Base-by-base conservation (phyloP, 768 basidiomycete genomes). In the Boletus rubescentipes region DNA sequence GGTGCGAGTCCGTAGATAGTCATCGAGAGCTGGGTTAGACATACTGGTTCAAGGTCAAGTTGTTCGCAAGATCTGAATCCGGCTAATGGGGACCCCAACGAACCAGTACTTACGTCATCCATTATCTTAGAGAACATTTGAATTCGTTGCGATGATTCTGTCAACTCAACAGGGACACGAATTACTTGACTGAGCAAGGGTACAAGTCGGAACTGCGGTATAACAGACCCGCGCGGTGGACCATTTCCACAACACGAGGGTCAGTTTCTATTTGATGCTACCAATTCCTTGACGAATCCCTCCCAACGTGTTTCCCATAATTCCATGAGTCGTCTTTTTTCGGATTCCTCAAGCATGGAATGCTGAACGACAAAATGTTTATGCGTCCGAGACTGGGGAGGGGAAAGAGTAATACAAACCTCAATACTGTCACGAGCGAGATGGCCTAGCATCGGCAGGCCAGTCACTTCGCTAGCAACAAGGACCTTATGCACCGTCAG, bases 401-500 rank as follows among this genome's bases (percentile, higher is more conserved):
- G 26, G 26, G n/a, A n/a, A 26, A 26, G 26, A 6, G 4, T 4
- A 26, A 26, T 26, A 26, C 26, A 26, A 26, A 26, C 26, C 26
- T 4, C 26, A 26, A 96, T 93, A 63, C 86, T 88, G 57, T 88
- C 84, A 37, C 83, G 77, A 2, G 87, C 86, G 12, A 89, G 71
- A 48, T 81, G 75, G 0, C 81, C 79, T 3, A 90, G 72, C 18
- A 84, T 85, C 37, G 77, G 73, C 15, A 91, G 68, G 15, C 86
- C 85, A 9, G 80, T 84, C 23, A 86, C 63, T 62, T 89, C 87
- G 53, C 85, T 87, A 1, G 83, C 73, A 20, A 81, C 84, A n/a
- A 90, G 67, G 31, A 89, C 84, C 82, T 83, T 48, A 26, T 26
- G 6, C 26, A 26, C 26, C 26, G 26, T 26, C 26, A 26, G 26